Conservation (phyloP, 2,329 filamentous ascomycete genomes). For the Neospermospora avenae region DNA sequence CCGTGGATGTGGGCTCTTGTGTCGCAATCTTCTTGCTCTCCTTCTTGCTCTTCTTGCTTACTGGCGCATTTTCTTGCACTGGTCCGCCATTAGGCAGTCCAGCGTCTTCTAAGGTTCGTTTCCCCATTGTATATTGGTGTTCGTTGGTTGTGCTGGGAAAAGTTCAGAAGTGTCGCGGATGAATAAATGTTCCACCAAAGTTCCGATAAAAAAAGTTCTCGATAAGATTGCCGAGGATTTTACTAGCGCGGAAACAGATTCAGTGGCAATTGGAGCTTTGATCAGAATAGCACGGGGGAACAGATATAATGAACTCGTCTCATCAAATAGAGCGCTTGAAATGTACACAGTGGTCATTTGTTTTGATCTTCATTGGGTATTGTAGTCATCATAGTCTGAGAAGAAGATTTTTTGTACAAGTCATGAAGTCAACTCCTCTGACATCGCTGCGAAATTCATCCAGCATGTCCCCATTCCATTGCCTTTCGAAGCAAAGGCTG, state of each 20-base stretch:
- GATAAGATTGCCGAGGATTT: background rate
- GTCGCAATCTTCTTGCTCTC: slow-evolving; percentile 28
- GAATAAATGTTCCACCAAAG: background rate
- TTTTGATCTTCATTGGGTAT: background rate
- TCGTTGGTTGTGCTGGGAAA: slow-evolving; percentile 1
- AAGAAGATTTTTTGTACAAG: slow-evolving; percentile 1
- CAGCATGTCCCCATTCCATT: background rate
- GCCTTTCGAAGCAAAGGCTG: background rate
- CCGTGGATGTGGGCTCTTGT: slow-evolving; percentile 17
- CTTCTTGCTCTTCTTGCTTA: slow-evolving; percentile 32
- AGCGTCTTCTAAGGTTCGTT: slow-evolving; percentile 34
- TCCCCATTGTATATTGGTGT: slow-evolving; percentile 27
- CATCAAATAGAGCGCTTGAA: too few relatives aligned
- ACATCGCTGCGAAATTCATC: background rate
- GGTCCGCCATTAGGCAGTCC: slow-evolving; percentile 21
- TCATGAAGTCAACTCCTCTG: background rate
- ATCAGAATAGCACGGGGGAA: background rate
- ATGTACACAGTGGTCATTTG: slow-evolving; percentile 4
- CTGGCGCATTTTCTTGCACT: slow-evolving; percentile 14
- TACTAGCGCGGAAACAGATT: background rate
- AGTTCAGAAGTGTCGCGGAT: background rate
- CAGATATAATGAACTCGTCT: background rate
- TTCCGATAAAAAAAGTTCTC: slow-evolving; percentile 5
- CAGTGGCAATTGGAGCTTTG: background rate
- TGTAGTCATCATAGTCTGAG: background rate